Conservation (phyloP, 148 eudicot species). For the Dysphania ambrosioides region DNA sequence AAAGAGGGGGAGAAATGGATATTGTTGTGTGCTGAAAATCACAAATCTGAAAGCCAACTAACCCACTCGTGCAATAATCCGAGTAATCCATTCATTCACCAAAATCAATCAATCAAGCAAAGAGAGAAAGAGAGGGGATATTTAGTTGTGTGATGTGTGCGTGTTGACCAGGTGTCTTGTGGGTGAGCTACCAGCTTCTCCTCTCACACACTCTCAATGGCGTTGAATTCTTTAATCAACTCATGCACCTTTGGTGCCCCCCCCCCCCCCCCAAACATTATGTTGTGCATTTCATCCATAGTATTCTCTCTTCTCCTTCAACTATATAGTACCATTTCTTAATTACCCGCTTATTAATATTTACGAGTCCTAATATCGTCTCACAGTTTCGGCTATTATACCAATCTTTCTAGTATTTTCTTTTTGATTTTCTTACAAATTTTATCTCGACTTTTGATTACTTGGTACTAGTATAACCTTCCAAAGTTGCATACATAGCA, state of each 20-base stretch:
- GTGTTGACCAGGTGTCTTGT: slow-evolving; percentile 66
- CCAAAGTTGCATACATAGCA: neutral
- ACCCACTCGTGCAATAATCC: slow-evolving; percentile 20
- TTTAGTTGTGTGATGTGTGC: neutral
- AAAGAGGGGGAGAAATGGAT: neutral
- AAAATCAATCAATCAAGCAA: too few species aligned
- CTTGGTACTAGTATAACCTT: slow-evolving; percentile 3
- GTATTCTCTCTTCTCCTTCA: neutral
- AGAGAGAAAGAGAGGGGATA: too few species aligned
- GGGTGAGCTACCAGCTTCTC: slow-evolving; percentile 86
- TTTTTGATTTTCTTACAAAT: neutral
- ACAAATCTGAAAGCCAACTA: slow-evolving; percentile 11
- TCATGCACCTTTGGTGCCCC: slow-evolving; percentile 67
- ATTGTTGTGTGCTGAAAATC: slow-evolving; percentile 1
- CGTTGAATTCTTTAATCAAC: slow-evolving; percentile 88
- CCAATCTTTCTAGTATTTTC: neutral
- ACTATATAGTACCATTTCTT: slow-evolving; percentile 14
- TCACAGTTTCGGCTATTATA: neutral
- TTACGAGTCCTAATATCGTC: neutral
- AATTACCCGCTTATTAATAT: slow-evolving; percentile 9
- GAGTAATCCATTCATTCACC: neutral
- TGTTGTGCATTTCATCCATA: too few species aligned
- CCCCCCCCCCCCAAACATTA: slow-evolving; percentile 11
- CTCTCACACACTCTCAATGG: slow-evolving; percentile 84
- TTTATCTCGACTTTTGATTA: neutral